phyloP scores from a whole-genome alignment of 805 yeast species.

The Blastobotrys mokoenaii region DNA sequence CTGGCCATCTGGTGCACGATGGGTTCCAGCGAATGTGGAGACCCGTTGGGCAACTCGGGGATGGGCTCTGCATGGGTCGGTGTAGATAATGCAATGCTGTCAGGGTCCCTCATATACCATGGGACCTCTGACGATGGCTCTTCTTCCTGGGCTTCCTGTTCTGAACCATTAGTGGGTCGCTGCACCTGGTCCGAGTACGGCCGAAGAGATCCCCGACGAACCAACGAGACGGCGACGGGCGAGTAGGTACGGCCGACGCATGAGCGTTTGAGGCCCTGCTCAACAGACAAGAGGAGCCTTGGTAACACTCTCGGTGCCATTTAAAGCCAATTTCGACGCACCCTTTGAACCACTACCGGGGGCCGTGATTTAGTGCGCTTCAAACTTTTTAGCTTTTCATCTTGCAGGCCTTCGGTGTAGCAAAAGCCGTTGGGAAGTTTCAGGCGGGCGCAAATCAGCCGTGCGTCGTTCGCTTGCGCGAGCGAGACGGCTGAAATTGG shows the following conservation, averaged over 20 bases:
- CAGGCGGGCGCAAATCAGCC: background rate
- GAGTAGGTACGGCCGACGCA: too few species aligned
- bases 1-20: conserved; percentile 41
- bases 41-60: conserved; percentile 50
- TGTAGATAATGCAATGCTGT: conserved; percentile 5
- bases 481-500: background rate
- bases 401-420: too few species aligned
- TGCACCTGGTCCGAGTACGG: too few species aligned
- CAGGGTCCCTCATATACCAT: conserved; percentile 19
- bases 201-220: too few species aligned
- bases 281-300: too few species aligned
- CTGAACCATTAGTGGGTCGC: background rate
- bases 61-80: conserved; percentile 22
- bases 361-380: too few species aligned
- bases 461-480: background rate
- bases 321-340: background rate
- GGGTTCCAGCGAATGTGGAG: conserved; percentile 45
- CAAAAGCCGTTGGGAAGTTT: too few species aligned
- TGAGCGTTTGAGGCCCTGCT: too few species aligned
- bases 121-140: conserved; percentile 8
- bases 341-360: background rate
- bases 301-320: background rate
- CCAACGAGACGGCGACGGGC: too few species aligned
- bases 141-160: background rate
- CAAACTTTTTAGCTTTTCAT: too few species aligned